A percentile compares a stretch with the other conserved stretches of the same genome.
Conservation (phyloP, 345 rosid genomes). For the Orychophragmus violaceus region DNA sequence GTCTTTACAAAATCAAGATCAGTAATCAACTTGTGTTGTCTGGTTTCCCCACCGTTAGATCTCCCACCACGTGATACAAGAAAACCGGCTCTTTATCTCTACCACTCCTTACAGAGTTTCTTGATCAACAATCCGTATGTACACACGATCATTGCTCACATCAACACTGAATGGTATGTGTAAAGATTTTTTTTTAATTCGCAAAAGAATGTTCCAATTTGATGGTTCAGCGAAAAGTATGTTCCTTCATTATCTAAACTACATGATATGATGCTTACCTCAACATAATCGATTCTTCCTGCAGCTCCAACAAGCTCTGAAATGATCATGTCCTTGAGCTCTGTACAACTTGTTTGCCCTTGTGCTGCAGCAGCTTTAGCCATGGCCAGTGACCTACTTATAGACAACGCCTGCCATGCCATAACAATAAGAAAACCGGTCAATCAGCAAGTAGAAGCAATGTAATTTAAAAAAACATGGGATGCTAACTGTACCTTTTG, state of each 20-base stretch:
- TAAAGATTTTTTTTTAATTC: background rate
- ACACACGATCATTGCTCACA: background rate
- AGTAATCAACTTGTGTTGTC: too few species aligned
- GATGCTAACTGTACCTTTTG: slow-evolving; percentile 37
- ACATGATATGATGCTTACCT: slow-evolving; percentile 38
- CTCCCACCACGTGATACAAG: too few species aligned
- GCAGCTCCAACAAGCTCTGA: slow-evolving; percentile 48
- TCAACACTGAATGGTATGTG: too few species aligned
- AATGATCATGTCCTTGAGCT: slow-evolving; percentile 44
- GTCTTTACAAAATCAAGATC: too few species aligned
- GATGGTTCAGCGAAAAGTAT: too few species aligned
- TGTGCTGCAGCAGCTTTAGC: slow-evolving; percentile 47
- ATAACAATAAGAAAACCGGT: background rate
- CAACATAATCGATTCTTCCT: slow-evolving; percentile 73
- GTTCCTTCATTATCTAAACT: too few species aligned
- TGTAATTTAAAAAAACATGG: background rate
- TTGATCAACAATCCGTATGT: slow-evolving; percentile 58
- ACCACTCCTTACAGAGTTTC: slow-evolving; percentile 52
- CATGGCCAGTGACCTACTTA: slow-evolving; percentile 48
- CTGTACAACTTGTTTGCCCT: slow-evolving; percentile 39
- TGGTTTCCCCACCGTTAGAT: too few species aligned
- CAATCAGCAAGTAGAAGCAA: background rate
- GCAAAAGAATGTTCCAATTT: background rate
- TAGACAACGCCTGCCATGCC: slow-evolving; percentile 64
- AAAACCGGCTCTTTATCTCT: slow-evolving; percentile 47